Percentiles rank a stretch among this genome's conserved stretches.
These are phyloP conservation scores for Metschnikowia gruessii DNA, from an alignment of 805 yeast genomes.

Conservation along the genomic window DNA sequence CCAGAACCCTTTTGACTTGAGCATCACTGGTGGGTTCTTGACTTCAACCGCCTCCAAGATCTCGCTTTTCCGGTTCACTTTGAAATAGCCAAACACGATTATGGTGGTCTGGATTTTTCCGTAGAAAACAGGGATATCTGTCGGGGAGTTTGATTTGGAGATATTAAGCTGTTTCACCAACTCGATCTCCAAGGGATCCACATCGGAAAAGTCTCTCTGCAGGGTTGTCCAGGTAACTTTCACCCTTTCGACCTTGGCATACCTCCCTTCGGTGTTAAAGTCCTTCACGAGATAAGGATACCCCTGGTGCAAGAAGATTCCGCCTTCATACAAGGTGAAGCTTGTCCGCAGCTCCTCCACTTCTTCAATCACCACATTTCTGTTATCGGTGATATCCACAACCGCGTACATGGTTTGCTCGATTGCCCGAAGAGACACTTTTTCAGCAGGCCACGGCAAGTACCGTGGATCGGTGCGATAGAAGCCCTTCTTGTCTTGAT, in stretches of 20 bases:
- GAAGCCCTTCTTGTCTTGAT: slow-evolving; percentile 29
- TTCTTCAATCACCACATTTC: slow-evolving; percentile 80
- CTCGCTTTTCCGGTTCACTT: slow-evolving; percentile 68
- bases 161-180: slow-evolving; percentile 51
- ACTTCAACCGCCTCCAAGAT: slow-evolving; percentile 95
- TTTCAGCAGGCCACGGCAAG: slow-evolving; percentile 77
- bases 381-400: slow-evolving; percentile 77
- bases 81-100: slow-evolving; percentile 89
- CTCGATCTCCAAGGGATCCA: slow-evolving; percentile 80
- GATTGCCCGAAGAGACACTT: slow-evolving; percentile 76
- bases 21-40: slow-evolving; percentile 74
- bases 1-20: slow-evolving; percentile 84
- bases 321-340: slow-evolving; percentile 89
- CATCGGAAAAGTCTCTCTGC: slow-evolving; percentile 90
- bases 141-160: slow-evolving; percentile 32
- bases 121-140: slow-evolving; percentile 60
- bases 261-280: slow-evolving; percentile 72
- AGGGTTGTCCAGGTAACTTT: slow-evolving; percentile 92
- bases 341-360: slow-evolving; percentile 86
- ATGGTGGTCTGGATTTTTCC: slow-evolving; percentile 74
- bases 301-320: slow-evolving; percentile 92
- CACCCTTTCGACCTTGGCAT: slow-evolving; percentile 82
- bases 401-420: slow-evolving; percentile 85
- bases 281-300: slow-evolving; percentile 82
- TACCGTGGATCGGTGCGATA: slow-evolving; percentile 44